phyloP scores from a whole-genome alignment of 306 rosid genomes.

The Vigna mungo region DNA sequence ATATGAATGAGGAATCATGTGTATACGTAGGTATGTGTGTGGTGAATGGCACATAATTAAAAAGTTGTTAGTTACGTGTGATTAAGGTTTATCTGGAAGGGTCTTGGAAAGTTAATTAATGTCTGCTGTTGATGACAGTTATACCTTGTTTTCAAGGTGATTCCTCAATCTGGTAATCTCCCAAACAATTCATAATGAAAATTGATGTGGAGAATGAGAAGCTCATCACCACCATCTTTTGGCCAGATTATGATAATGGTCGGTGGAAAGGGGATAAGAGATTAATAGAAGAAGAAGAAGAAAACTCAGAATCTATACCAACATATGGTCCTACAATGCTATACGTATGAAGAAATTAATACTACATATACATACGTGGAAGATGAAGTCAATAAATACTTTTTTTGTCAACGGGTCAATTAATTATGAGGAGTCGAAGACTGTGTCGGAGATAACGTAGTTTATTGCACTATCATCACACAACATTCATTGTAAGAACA shows the following conservation, averaged over 20 bases:
- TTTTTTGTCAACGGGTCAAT: constrained; percentile 33
- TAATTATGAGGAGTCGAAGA: constrained; percentile 25
- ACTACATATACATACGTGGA: constrained; percentile 15
- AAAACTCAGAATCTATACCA: background rate
- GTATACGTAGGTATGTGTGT: background rate
- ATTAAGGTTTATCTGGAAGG: constrained; percentile 31
- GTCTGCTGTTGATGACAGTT: constrained; percentile 23
- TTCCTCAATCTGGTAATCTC: constrained; percentile 9
- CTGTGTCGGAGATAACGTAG: constrained; percentile 32
- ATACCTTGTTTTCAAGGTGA: constrained; percentile 32
- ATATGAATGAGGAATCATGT: background rate
- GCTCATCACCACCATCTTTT: no score
- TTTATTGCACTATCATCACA: background rate
- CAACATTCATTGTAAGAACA: background rate
- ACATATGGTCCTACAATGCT: constrained; percentile 40
- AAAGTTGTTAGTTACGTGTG: constrained; percentile 33
- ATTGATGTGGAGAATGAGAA: background rate
- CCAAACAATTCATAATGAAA: constrained; percentile 22
- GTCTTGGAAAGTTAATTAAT: background rate
- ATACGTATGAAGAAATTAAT: background rate
- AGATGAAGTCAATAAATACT: background rate
- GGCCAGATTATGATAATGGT: background rate
- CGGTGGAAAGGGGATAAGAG: constrained; percentile 45
- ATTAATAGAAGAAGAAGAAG: background rate
- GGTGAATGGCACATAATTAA: background rate